Evolutionary conservation across 1,284 basidiomycete species (phyloP).

Genomic region (Sporisorium graminicola): DNA sequence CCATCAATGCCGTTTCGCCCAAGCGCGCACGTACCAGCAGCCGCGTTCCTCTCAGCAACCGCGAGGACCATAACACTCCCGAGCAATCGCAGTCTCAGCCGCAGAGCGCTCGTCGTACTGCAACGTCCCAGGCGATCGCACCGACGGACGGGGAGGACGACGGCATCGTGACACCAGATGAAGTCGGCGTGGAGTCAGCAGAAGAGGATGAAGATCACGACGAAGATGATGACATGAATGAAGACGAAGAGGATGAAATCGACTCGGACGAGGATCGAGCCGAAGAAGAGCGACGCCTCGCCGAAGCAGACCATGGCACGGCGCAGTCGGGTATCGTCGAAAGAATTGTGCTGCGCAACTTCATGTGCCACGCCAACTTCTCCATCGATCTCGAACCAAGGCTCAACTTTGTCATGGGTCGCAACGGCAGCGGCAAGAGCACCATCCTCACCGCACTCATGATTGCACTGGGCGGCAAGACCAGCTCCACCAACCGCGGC

Average conservation of each 20-base stretch:
- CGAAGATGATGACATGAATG: conserved; percentile 14
- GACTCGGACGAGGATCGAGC: conserved; percentile 34
- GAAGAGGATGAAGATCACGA: conserved; percentile 19
- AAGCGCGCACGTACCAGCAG: conserved; percentile 31
- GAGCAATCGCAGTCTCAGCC: conserved; percentile 3
- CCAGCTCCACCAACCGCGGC: conserved; percentile 82
- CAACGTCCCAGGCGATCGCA: conserved; percentile 6
- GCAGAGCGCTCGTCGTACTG: background rate
- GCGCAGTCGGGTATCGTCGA: conserved; percentile 84
- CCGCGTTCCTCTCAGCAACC: conserved; percentile 1
- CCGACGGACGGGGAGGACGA: conserved; percentile 70
- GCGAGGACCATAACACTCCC: conserved; percentile 6
- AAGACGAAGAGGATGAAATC: conserved; percentile 38
- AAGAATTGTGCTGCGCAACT: conserved; percentile 86
- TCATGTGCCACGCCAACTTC: conserved; percentile 94
- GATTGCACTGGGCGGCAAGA: conserved; percentile 92
- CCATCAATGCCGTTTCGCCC: conserved; percentile 26
- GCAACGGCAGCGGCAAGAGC: conserved; percentile 81
- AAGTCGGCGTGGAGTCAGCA: conserved; percentile 9
- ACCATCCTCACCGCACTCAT: conserved; percentile 94
- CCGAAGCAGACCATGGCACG: conserved; percentile 27
- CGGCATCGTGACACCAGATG: conserved; percentile 73
- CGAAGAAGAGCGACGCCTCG: conserved; percentile 23
- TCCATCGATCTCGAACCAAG: conserved; percentile 83
- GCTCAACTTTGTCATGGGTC: conserved; percentile 97